phyloP scores from a whole-genome alignment of 1,139 yeast genomes.

The Meyerozyma smithsonii region DNA sequence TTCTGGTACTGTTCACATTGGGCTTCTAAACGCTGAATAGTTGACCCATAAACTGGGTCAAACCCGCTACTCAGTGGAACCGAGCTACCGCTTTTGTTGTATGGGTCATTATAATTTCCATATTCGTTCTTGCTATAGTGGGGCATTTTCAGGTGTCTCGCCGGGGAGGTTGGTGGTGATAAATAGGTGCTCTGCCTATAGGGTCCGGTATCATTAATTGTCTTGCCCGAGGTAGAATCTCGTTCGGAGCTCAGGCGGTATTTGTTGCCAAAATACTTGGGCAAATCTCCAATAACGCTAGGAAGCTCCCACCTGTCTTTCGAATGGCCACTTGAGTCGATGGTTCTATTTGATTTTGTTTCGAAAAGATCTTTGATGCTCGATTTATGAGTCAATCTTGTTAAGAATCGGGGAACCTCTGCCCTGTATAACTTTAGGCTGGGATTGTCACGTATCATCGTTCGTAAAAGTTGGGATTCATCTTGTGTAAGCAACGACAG shows the following conservation, averaged over 20 bases:
- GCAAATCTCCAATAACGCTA: conserved; percentile 7
- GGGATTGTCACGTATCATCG: conserved; percentile 26
- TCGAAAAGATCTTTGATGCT: conserved; percentile 22
- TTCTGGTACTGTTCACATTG: conserved; percentile 2
- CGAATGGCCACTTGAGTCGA: conserved; percentile 10
- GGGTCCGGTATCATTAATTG: neutral
- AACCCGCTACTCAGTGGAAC: neutral
- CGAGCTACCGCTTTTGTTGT: neutral
- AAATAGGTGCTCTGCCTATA: neutral
- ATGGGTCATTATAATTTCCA: neutral
- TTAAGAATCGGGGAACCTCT: conserved; percentile 27
- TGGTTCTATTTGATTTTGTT: conserved; percentile 19
- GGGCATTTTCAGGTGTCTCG: too few relatives aligned
- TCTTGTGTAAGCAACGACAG: conserved; percentile 19
- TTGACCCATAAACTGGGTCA: neutral
- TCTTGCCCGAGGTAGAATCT: too few relatives aligned
- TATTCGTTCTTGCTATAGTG: neutral
- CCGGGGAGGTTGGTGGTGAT: neutral
- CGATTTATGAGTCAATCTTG: conserved; percentile 21
- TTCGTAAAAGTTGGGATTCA: conserved; percentile 23
- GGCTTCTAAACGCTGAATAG: neutral
- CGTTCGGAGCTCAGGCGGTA: conserved; percentile 15
- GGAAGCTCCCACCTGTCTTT: conserved; percentile 2
- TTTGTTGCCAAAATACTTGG: conserved; percentile 15
- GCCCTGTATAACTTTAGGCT: conserved; percentile 21